phyloP scores from a whole-genome alignment of 2,329 filamentous ascomycete genomes.

The Graphium sp. region DNA sequence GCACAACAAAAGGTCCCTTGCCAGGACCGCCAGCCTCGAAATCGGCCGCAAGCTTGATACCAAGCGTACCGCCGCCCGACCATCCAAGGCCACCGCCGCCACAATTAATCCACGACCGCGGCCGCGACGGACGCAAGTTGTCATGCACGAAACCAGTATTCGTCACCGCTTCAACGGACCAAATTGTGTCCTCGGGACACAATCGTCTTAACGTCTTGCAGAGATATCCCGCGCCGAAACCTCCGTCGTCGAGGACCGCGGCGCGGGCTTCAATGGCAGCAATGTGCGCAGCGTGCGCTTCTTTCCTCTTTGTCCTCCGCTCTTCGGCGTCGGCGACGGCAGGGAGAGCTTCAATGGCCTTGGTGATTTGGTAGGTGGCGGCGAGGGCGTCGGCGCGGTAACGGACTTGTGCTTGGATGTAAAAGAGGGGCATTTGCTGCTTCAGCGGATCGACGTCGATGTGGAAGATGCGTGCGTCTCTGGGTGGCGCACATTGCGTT shows the following conservation, averaged over 20 bases:
- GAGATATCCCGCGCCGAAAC: constrained; percentile 19
- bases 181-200: constrained; percentile 42
- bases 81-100: constrained; percentile 68
- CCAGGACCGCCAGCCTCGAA: constrained; percentile 21
- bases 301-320: constrained; percentile 27
- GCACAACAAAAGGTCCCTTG: constrained; percentile 32
- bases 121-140: constrained; percentile 49
- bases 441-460: constrained; percentile 51
- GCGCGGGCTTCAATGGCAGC: constrained; percentile 38
- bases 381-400: constrained; percentile 50
- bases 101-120: constrained; percentile 67
- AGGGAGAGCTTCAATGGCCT: constrained; percentile 31
- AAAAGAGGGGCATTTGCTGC: constrained; percentile 59
- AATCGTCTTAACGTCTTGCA: constrained; percentile 13
- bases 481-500: constrained; percentile 45
- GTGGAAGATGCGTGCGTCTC: constrained; percentile 40
- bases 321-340: constrained; percentile 8
- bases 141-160: constrained; percentile 51
- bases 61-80: constrained; percentile 60
- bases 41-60: constrained; percentile 53
- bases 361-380: constrained; percentile 52
- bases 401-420: constrained; percentile 46
- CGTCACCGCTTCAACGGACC: constrained; percentile 64
- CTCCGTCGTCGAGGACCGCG: constrained; percentile 41
- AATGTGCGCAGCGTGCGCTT: constrained; percentile 41